Conservation (phyloP, 73 alveolate species). For the Stentor coeruleus region DNA sequence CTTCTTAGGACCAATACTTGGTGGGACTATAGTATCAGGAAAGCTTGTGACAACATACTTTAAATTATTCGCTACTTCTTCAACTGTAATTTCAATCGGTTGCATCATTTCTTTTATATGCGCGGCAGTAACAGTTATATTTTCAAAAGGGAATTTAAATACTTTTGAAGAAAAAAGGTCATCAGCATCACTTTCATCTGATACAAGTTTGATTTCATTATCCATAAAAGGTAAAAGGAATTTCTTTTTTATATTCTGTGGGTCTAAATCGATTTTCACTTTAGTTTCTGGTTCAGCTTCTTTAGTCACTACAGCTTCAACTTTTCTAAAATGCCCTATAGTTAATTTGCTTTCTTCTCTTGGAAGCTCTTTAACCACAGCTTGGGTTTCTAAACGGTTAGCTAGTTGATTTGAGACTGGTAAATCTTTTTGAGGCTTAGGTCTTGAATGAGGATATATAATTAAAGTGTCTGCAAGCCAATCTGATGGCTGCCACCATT, state of each 20-base stretch:
- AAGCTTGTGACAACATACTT: background rate
- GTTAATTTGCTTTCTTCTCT: background rate
- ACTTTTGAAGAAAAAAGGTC: background rate
- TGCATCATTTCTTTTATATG: conserved; percentile 27
- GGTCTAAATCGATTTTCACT: background rate
- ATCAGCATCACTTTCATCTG: background rate
- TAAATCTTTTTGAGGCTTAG: conserved; percentile 1
- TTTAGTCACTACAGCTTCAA: background rate
- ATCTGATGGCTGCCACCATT: conserved; percentile 58
- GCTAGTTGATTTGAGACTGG: conserved; percentile 20
- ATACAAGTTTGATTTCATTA: background rate
- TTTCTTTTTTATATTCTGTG: background rate
- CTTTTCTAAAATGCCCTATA: background rate
- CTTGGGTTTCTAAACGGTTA: background rate
- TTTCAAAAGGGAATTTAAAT: conserved; percentile 27
- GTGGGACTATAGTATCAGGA: background rate
- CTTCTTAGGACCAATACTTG: background rate
- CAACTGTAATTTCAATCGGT: conserved; percentile 28
- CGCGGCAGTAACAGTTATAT: conserved; percentile 7
- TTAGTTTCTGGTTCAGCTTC: background rate
- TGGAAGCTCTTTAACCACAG: background rate
- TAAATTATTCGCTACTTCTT: background rate
- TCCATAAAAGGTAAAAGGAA: conserved; percentile 8
- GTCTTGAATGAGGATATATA: conserved; percentile 57
- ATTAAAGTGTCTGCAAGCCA: conserved; percentile 59